A percentile compares a stretch with the other conserved stretches of the same genome.
Evolutionary conservation across 345 rosid genomes (phyloP).

Genomic region (Gynandropsis gynandra): DNA sequence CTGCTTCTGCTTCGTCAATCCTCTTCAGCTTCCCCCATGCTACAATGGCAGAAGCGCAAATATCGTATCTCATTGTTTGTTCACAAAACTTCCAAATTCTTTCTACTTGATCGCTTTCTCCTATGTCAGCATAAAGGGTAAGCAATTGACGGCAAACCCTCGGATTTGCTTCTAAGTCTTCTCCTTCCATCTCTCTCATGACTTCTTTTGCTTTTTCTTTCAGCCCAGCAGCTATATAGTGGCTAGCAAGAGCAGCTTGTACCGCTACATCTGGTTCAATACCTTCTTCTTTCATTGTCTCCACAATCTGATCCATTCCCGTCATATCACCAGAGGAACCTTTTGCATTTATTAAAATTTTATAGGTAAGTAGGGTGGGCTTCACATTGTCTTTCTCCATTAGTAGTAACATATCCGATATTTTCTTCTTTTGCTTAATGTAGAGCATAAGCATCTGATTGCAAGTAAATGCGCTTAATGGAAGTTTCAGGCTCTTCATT

Average conservation of each 20-base stretch:
- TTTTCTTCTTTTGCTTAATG: slow-evolving; percentile 60
- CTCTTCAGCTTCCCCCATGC: slow-evolving; percentile 81
- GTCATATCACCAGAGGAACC: slow-evolving; percentile 61
- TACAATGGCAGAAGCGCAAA: slow-evolving; percentile 54
- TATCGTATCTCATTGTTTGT: slow-evolving; percentile 37
- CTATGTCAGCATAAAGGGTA: slow-evolving; percentile 67
- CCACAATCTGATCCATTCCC: slow-evolving; percentile 83
- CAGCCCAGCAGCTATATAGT: slow-evolving; percentile 53
- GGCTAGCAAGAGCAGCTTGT: slow-evolving; percentile 49
- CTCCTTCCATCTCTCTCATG: slow-evolving; percentile 73
- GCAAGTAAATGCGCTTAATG: slow-evolving; percentile 62
- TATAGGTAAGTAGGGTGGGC: slow-evolving; percentile 60
- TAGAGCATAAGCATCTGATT: slow-evolving; percentile 86
- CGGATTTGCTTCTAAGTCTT: slow-evolving; percentile 45
- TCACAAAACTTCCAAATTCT: slow-evolving; percentile 69
- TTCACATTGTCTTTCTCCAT: slow-evolving; percentile 89
- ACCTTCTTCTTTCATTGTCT: slow-evolving; percentile 82
- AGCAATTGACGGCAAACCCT: slow-evolving; percentile 51
- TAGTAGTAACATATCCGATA: slow-evolving; percentile 60
- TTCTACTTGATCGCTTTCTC: slow-evolving; percentile 62
- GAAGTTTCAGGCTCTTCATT: slow-evolving; percentile 68
- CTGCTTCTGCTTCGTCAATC: slow-evolving; percentile 72
- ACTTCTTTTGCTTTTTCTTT: slow-evolving; percentile 49
- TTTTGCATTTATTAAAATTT: slow-evolving; percentile 57
- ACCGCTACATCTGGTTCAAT: slow-evolving; percentile 43